phyloP scores from a whole-genome alignment of 805 yeast genomes.

The Kodamaea neixiangensis region DNA sequence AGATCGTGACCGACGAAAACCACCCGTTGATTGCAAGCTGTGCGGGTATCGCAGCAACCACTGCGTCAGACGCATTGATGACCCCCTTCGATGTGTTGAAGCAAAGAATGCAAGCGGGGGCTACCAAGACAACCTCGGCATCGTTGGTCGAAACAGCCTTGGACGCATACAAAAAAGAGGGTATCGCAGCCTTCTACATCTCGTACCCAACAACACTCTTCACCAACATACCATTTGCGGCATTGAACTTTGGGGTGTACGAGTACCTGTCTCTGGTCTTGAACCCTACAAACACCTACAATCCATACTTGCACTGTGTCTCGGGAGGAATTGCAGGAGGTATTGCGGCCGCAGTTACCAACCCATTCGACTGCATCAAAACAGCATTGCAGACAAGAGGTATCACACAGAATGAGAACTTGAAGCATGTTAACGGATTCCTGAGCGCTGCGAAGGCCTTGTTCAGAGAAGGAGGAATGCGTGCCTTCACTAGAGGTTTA shows the following conservation, averaged over 20 bases:
- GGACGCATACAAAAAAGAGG: constrained; percentile 60
- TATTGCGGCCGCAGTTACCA: constrained; percentile 89
- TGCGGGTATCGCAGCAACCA: constrained; percentile 91
- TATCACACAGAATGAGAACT: constrained; percentile 44
- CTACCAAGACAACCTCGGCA: constrained; percentile 15
- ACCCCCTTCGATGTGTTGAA: constrained; percentile 95
- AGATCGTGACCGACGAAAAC: constrained; percentile 58
- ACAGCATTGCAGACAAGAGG: constrained; percentile 88
- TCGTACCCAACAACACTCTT: constrained; percentile 93
- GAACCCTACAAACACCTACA: constrained; percentile 77
- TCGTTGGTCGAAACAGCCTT: constrained; percentile 40
- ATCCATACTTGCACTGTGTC: constrained; percentile 88
- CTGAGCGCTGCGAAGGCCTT: constrained; percentile 69
- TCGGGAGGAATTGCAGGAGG: constrained; percentile 96
- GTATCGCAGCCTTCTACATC: constrained; percentile 78
- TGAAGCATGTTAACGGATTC: constrained; percentile 65
- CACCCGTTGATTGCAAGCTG: constrained; percentile 82
- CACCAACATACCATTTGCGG: constrained; percentile 93
- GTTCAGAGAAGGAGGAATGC: constrained; percentile 56
- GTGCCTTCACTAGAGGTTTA: constrained; percentile 80
- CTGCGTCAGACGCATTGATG: constrained; percentile 94
- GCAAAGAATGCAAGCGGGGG: constrained; percentile 82
- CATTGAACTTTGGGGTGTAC: constrained; percentile 89
- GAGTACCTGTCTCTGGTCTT: constrained; percentile 77
- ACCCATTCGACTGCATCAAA: constrained; percentile 92